A percentile compares a stretch with the other conserved stretches of the same genome.
These are phyloP conservation scores for Tolypocladium capitatum DNA, from an alignment of 2,329 filamentous ascomycete species.

Conservation along the genomic window DNA sequence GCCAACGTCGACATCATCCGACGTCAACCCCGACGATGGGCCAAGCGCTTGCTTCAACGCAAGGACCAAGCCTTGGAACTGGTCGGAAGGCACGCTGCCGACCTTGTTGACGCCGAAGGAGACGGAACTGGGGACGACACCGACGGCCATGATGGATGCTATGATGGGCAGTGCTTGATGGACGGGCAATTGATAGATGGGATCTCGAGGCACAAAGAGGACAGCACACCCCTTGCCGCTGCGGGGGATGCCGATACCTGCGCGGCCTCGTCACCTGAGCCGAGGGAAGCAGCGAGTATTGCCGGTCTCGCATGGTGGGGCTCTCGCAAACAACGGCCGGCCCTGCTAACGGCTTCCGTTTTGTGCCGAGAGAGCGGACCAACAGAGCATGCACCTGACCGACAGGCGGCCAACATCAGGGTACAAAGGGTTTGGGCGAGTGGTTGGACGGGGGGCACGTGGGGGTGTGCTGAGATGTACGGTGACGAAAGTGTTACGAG, in stretches of 20 bases:
- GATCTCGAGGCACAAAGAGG: conserved; percentile 5
- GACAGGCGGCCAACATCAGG: too few relatives aligned
- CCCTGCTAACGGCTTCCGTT: background rate
- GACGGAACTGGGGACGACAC: conserved; percentile 15
- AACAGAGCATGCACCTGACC: too few relatives aligned
- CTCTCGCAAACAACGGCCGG: conserved; percentile 6
- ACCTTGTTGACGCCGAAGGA: conserved; percentile 9
- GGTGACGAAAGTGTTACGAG: background rate
- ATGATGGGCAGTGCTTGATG: background rate
- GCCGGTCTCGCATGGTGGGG: conserved; percentile 15
- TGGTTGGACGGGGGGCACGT: background rate
- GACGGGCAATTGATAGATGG: background rate
- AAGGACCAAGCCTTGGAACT: conserved; percentile 58
- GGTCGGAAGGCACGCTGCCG: conserved; percentile 19
- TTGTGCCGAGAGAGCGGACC: conserved; percentile 1
- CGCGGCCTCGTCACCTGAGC: conserved; percentile 10
- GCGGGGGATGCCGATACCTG: conserved; percentile 12
- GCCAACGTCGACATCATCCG: conserved; percentile 64
- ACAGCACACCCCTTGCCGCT: conserved; percentile 10
- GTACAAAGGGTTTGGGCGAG: background rate
- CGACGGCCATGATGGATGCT: conserved; percentile 20
- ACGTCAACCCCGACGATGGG: conserved; percentile 68
- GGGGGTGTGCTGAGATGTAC: background rate
- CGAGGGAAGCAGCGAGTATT: conserved; percentile 13
- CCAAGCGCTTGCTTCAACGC: conserved; percentile 65